Evolutionary conservation across 164 flowering plant species (phyloP).

Genomic region (Houttuynia cordata): DNA sequence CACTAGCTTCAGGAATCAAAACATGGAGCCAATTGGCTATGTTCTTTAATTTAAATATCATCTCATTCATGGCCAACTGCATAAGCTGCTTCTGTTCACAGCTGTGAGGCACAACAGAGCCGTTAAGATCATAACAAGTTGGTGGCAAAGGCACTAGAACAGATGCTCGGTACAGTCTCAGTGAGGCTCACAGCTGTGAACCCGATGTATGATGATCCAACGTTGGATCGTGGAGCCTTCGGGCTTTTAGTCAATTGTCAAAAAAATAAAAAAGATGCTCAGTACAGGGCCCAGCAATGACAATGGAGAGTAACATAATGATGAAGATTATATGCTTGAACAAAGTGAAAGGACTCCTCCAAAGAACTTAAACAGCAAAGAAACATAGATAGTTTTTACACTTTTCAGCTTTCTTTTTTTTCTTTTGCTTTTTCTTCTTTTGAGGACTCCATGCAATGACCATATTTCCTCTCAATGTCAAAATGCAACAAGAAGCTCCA

Average conservation of each 20-base stretch:
- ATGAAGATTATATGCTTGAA: background rate
- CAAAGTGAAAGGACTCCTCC: background rate
- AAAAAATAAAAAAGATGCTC: background rate
- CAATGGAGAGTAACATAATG: background rate
- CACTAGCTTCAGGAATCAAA: background rate
- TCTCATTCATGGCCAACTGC: background rate
- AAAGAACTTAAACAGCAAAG: background rate
- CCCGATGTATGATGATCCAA: too few species aligned
- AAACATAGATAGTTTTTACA: conserved; percentile 18
- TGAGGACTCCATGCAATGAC: conserved; percentile 4
- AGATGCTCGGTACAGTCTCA: background rate
- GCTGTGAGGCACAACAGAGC: background rate
- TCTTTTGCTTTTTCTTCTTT: conserved; percentile 1
- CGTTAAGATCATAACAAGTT: background rate
- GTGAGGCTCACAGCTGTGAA: too few species aligned
- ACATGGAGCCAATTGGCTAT: background rate
- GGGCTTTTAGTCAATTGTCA: too few species aligned
- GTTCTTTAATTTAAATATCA: background rate
- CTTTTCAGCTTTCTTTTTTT: conserved; percentile 12
- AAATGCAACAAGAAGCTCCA: conserved; percentile 9
- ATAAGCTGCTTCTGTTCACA: too few species aligned
- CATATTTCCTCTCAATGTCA: conserved; percentile 4
- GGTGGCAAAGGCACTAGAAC: background rate
- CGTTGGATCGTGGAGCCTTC: too few species aligned
- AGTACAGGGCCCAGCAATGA: background rate